Conservation (phyloP, 2,329 filamentous ascomycete species). For the Aureobasidium lini region DNA sequence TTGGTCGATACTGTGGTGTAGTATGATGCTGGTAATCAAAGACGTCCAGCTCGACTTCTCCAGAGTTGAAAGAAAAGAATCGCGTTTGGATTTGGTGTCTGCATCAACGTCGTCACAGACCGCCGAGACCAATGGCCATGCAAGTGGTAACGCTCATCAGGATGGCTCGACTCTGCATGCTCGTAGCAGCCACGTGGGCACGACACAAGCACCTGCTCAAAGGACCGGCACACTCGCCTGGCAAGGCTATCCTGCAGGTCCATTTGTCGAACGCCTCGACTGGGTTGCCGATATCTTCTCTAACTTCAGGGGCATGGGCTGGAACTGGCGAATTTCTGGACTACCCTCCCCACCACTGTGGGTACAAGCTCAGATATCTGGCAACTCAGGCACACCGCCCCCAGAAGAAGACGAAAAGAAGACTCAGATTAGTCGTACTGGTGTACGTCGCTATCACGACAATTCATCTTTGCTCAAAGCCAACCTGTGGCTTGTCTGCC, state of each 20-base stretch:
- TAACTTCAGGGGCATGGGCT: conserved; percentile 53
- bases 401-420: conserved; percentile 11
- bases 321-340: conserved; percentile 50
- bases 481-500: conserved; percentile 36
- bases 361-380: conserved; percentile 32
- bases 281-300: conserved; percentile 52
- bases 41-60: conserved; percentile 49
- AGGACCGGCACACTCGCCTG: conserved; percentile 38
- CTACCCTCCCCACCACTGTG: conserved; percentile 38
- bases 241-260: conserved; percentile 44
- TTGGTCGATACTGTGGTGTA: conserved; percentile 49
- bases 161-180: conserved; percentile 12
- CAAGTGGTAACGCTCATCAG: background rate
- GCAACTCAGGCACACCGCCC: conserved; percentile 20
- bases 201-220: conserved; percentile 16
- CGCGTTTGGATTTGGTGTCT: background rate
- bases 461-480: conserved; percentile 28
- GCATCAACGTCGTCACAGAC: background rate
- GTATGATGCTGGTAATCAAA: conserved; percentile 46
- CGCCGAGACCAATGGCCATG: conserved; percentile 4
- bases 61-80: conserved; percentile 42
- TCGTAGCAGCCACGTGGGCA: conserved; percentile 18
- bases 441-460: conserved; percentile 31
- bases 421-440: conserved; percentile 23
- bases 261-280: conserved; percentile 47